A percentile compares a stretch with the other conserved stretches of the same genome.
Conservation (phyloP, 495 filamentous ascomycete species). For the Annulohypoxylon moriforme region DNA sequence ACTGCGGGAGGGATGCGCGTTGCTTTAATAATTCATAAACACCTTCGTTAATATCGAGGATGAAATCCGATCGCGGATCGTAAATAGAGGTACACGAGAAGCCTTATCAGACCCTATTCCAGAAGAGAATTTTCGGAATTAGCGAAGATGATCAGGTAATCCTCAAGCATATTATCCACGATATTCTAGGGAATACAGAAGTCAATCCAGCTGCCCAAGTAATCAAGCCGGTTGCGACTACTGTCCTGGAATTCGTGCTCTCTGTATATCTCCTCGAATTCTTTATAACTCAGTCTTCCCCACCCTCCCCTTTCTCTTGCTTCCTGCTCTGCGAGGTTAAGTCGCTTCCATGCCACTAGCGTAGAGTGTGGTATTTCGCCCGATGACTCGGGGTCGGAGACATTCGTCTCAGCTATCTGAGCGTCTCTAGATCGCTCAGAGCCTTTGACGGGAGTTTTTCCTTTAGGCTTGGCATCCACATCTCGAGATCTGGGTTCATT, state of each 20-base stretch:
- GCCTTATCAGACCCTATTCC: background rate
- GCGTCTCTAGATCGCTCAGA: background rate
- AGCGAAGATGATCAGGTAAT: background rate
- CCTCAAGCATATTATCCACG: background rate
- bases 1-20: background rate
- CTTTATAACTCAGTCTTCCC: constrained; percentile 74
- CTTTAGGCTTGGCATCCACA: background rate
- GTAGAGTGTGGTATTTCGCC: constrained; percentile 46
- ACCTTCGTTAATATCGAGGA: background rate
- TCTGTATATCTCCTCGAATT: constrained; percentile 79
- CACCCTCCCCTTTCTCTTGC: constrained; percentile 76
- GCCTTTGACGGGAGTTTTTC: background rate
- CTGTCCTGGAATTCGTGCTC: constrained; percentile 65
- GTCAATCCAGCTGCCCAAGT: constrained; percentile 87
- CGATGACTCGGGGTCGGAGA: constrained; percentile 14
- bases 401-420: constrained; percentile 9
- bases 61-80: background rate
- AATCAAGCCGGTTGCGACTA: constrained; percentile 68
- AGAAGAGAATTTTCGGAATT: background rate
- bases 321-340: constrained; percentile 73
- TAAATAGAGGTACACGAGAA: background rate
- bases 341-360: constrained; percentile 62
- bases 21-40: background rate
- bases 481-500: constrained; percentile 29
- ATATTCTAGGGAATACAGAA: constrained; percentile 68